Base-by-base conservation (phyloP, 202 grass and related monocot genomes). In the Schoenoplectus tabernaemontani region DNA sequence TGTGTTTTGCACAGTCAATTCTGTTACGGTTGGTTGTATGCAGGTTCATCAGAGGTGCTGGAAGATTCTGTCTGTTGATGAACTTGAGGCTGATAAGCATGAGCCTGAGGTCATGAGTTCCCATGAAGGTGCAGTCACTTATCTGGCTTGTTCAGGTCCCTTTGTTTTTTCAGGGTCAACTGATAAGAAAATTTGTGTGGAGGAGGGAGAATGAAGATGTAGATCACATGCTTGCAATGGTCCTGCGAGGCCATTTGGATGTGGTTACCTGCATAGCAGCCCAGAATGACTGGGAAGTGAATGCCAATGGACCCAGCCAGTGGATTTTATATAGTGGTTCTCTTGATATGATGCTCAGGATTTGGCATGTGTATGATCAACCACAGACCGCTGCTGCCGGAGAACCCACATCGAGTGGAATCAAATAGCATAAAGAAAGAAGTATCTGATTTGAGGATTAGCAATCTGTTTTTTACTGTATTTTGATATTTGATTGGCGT, bases 251-350 rank as follows among this genome's bases (percentile, higher is more conserved):
- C 13, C 86, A 87, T 78, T 5, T 32, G 0, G 77, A 76, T 7
- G 81, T 82, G 0, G 82, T 87, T 9, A 84, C 62, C 41, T 87
- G 86, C 66, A 59, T 87, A 3, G 81, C 77, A 0, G 58, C 62
- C 9, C 50, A 56, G 43, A 46, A 51, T 2, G 82, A 77, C 34
- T 65, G 41, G 20, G 67, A 1, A 28, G 41, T 16, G 1, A 41
- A 44, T 16, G 7, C 2, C 0, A 2, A 12, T n/a, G 47, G 11
- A 38, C 16, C 23, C 1, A 1, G 30, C 0, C 4, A 17, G 33
- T 87, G 81, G 76, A 22, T 87, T 41, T 17, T 87, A 24, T 87
- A 87, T 59, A 84, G 82, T 17, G 82, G 77, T 9, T 74, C 80
- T 61, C 67, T 87, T 22, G 82, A 87, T 64, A 84, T 64, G 26